Percentiles rank a stretch among this genome's conserved stretches.
Conservation (phyloP, 1,139 yeast species). For the Candida neerlandica region DNA sequence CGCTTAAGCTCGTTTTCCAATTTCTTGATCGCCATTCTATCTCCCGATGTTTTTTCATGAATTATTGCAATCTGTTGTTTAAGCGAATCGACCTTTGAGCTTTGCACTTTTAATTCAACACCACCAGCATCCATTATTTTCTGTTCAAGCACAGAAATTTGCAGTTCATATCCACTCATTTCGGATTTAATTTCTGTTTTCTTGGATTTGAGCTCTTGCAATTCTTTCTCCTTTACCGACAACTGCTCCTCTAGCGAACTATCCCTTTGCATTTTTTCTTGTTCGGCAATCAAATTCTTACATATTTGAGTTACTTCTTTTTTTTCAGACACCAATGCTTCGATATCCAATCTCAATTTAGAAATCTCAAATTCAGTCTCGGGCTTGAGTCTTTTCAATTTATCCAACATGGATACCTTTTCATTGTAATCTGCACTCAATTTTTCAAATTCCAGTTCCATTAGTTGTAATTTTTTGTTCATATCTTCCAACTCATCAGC, state of each 20-base stretch:
- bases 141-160: slow-evolving; percentile 65
- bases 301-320: slow-evolving; percentile 42
- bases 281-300: slow-evolving; percentile 41
- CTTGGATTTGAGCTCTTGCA: slow-evolving; percentile 38
- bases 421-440: slow-evolving; percentile 57
- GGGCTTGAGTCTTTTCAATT: slow-evolving; percentile 67
- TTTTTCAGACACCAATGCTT: slow-evolving; percentile 53
- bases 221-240: slow-evolving; percentile 36
- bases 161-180: slow-evolving; percentile 59
- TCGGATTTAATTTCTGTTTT: slow-evolving; percentile 50
- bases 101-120: slow-evolving; percentile 75
- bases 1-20: slow-evolving; percentile 66
- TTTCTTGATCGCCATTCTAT: slow-evolving; percentile 62
- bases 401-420: slow-evolving; percentile 61
- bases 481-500: slow-evolving; percentile 61
- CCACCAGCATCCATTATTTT: slow-evolving; percentile 93
- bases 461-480: slow-evolving; percentile 52
- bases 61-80: slow-evolving; percentile 67
- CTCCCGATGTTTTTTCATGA: slow-evolving; percentile 61
- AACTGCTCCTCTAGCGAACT: slow-evolving; percentile 39
- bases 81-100: slow-evolving; percentile 78
- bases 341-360: slow-evolving; percentile 65
- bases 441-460: slow-evolving; percentile 57
- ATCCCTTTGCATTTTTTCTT: slow-evolving; percentile 27
- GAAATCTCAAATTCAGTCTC: slow-evolving; percentile 67